Percentiles rank a stretch among this genome's conserved stretches.
Evolutionary conservation across 75 land plant species (phyloP).

Genomic region (Pinus tabuliformis): DNA sequence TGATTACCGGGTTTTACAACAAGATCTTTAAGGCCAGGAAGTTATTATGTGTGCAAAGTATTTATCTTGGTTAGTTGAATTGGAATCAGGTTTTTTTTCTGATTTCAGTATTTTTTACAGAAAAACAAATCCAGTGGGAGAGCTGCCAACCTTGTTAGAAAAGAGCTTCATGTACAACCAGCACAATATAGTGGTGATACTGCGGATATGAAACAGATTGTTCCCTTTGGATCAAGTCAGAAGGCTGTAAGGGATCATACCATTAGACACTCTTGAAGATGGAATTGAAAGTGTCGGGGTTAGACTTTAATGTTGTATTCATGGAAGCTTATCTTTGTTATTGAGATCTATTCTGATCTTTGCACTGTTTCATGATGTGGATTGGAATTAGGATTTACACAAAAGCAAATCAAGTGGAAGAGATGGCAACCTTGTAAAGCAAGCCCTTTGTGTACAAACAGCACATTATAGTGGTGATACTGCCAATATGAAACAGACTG

Average conservation of each 20-base stretch:
- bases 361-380: not conserved
- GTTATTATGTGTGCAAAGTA: not conserved
- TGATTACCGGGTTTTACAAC: not conserved
- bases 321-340: not conserved
- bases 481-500: not conserved
- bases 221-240: slow-evolving; percentile 5
- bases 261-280: slow-evolving; percentile 6
- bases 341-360: not conserved
- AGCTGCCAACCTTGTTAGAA: slow-evolving; percentile 14
- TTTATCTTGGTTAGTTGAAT: not conserved
- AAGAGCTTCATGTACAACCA: slow-evolving; percentile 8
- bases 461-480: not conserved
- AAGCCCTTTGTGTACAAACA: not conserved
- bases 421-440: not conserved
- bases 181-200: slow-evolving; percentile 11
- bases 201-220: slow-evolving; percentile 9
- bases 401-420: not conserved
- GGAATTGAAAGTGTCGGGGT: not conserved
- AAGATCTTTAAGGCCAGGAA: not conserved
- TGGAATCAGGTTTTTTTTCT: not conserved
- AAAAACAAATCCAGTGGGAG: slow-evolving; percentile 21
- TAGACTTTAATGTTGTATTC: not conserved
- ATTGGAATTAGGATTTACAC: not conserved
- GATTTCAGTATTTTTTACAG: slow-evolving; percentile 15
- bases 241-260: not conserved